Evolutionary conservation across 2,329 filamentous ascomycete species (phyloP), one percentile per base, ranked within the genome.

Genomic region (Fusarium odoratissimum): DNA sequence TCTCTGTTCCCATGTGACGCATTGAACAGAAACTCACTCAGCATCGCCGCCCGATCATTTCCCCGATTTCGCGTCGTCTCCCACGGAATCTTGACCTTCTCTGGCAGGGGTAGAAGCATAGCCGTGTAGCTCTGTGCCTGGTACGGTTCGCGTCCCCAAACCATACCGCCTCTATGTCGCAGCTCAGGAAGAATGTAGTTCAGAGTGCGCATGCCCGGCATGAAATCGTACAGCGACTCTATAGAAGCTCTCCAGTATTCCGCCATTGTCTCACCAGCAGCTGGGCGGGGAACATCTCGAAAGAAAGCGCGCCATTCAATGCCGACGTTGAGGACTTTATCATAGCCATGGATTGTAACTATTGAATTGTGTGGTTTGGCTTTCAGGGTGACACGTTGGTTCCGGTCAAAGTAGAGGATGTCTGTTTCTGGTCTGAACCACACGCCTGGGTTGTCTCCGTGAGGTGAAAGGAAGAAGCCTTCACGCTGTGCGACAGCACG

Each of bases 251-350:
- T 67, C 78, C 77, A 80, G 37, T 71, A 73, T 5, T 16, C 59
- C 4, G 64, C 59, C 49, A 76, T 75, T 12, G 72, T 72, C 42
- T 77, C 69, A 25, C 73, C 73, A 4, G 44, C 51, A 25, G 71
- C 62, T 30, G 71, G 70, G 12, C 69, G 77, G 1, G 79, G 75
- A 1, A 77, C 75, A 42, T 80, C 75, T 19, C 61, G 64, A 48
- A 77, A 77, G 61, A 79, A 76, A 28, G 77, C 72, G 8, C 79
- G 75, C 79, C 78, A 80, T 38, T 80, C 75, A 8, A 80, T 37
- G 1, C 77, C 78, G 3, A 78, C 69, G n/a, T 81, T 67, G 25
- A 74, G 65, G 0, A 80, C 74, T 25, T 60, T 67, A 13, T 80
- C 78, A 54, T 77, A 71, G 16, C 77, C 74, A 2, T 60, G 28